Evolutionary conservation across 2,329 filamentous ascomycete species (phyloP), one percentile per base, ranked within the genome.

Genomic region (Tolypocladium nubicola): DNA sequence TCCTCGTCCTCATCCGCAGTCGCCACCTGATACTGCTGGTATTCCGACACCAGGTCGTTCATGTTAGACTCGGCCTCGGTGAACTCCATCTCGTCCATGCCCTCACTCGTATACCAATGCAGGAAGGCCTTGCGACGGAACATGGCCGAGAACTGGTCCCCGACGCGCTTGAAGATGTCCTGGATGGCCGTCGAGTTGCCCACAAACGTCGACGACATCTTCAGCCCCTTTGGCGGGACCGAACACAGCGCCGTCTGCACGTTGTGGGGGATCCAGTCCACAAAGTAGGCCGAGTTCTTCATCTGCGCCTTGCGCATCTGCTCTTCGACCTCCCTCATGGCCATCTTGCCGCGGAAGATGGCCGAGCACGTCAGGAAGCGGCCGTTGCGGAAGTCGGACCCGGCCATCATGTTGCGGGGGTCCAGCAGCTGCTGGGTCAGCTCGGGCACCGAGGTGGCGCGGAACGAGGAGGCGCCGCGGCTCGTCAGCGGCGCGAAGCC

Each of bases 41-140:
- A 99, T 79, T 99, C 94, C 61, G 91, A 96, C 70, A 99, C 93
- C 73, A 99, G 82, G 78, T 99, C 94, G 83, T 99, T 97, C 94
- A 99, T 97, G 85, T 99, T 99, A 79, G 90, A 96, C 87, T 99
- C 94, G 69, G 94, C 94, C 85, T 99, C 94, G 74, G 94, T 99
- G 84, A 99, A 99, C 83, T 99, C 94, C 94, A 99, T 97, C 88
- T 99, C 94, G 80, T 99, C 94, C 94, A 99, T 99, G 82, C 94
- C 94, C 85, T 99, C 94, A 74, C 92, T 91, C 86, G 94, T 99
- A 82, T 99, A 99, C 94, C 94, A 99, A 84, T 97, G 94, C 86
- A 99, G 90, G 90, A 99, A 99, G 87, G 94, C 94, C 89, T 97
- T 99, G 81, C 94, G 91, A 81, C 94, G 86, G 88, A 99, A 99